These are phyloP conservation scores for Bremia lactucae DNA, from an alignment of 352 stramenopile genomes.

Conservation along the genomic window DNA sequence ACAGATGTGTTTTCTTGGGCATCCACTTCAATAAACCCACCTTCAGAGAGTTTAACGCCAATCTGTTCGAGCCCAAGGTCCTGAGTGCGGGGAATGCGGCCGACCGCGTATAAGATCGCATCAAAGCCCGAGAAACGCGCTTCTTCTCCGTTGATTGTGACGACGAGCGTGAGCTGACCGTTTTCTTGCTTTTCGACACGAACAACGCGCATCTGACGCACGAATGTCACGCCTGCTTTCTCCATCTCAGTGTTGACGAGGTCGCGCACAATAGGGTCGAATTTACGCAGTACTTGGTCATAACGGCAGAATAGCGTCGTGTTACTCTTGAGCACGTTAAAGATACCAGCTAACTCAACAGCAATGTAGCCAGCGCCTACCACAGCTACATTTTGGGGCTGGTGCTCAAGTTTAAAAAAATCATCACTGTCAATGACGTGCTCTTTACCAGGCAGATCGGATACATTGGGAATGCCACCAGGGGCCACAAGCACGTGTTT, in stretches of 20 bases:
- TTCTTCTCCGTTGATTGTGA: slow-evolving; percentile 44
- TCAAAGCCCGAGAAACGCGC: slow-evolving; percentile 42
- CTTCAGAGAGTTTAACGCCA: slow-evolving; percentile 63
- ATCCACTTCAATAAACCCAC: slow-evolving; percentile 85
- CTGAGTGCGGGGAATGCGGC: slow-evolving; percentile 83
- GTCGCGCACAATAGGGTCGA: slow-evolving; percentile 84
- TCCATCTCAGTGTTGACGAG: slow-evolving; percentile 68
- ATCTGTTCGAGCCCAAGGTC: slow-evolving; percentile 73
- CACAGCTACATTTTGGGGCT: slow-evolving; percentile 87
- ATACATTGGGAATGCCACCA: slow-evolving; percentile 84
- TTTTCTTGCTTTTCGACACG: slow-evolving; percentile 82
- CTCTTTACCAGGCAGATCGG: slow-evolving; percentile 82
- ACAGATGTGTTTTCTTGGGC: slow-evolving; percentile 87
- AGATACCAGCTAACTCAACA: slow-evolving; percentile 92
- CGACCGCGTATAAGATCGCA: slow-evolving; percentile 58
- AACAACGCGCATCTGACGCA: slow-evolving; percentile 39
- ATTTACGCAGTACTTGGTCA: slow-evolving; percentile 79
- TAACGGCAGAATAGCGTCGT: slow-evolving; percentile 86
- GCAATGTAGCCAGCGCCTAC: slow-evolving; percentile 96
- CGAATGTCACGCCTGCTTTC: slow-evolving; percentile 54
- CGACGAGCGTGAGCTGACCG: slow-evolving; percentile 65
- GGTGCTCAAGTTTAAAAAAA: slow-evolving; percentile 93
- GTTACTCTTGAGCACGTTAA: slow-evolving; percentile 89
- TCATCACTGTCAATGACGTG: slow-evolving; percentile 92
- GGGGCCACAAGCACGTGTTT: slow-evolving; percentile 94